phyloP scores from a whole-genome alignment of 2,329 filamentous ascomycete genomes.

The Lachnellula occidentalis region DNA sequence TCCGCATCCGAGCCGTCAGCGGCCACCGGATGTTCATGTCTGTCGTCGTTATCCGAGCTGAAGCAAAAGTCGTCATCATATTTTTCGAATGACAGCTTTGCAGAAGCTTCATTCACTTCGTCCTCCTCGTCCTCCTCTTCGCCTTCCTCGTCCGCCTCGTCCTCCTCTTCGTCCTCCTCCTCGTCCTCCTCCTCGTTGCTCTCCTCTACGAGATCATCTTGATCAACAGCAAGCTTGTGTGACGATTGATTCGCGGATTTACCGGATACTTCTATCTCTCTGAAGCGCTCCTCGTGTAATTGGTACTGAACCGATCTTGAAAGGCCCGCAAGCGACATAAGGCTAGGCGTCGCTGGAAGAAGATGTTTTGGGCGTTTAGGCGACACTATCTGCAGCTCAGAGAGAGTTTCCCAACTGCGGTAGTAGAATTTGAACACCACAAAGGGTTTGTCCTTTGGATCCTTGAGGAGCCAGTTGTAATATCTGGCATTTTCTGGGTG shows the following conservation, averaged over 20 bases:
- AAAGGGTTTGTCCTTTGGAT: constrained; percentile 47
- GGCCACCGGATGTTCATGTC: not conserved
- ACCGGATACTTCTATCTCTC: not conserved
- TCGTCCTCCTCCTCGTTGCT: not conserved
- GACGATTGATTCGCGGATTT: not conserved
- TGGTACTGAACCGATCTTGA: constrained; percentile 5
- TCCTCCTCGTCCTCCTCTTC: too few relatives aligned
- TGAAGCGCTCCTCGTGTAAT: constrained; percentile 7
- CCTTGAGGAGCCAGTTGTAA: constrained; percentile 48
- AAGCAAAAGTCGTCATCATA: not conserved
- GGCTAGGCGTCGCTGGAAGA: constrained; percentile 16
- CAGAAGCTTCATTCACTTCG: not conserved
- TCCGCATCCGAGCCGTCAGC: not conserved
- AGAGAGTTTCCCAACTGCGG: constrained; percentile 45
- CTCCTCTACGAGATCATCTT: not conserved
- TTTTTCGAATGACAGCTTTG: not conserved
- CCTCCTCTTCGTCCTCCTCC: not conserved
- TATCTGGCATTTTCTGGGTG: constrained; percentile 45
- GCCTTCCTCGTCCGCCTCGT: too few relatives aligned
- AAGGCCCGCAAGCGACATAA: constrained; percentile 15
- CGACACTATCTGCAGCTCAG: constrained; percentile 42
- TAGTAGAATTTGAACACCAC: constrained; percentile 53
- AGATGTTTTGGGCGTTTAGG: constrained; percentile 13
- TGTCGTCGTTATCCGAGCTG: not conserved
- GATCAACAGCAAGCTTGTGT: not conserved